These are phyloP conservation scores for Solanum chilense DNA, from an alignment of 257 asterid species.

Conservation along the genomic window DNA sequence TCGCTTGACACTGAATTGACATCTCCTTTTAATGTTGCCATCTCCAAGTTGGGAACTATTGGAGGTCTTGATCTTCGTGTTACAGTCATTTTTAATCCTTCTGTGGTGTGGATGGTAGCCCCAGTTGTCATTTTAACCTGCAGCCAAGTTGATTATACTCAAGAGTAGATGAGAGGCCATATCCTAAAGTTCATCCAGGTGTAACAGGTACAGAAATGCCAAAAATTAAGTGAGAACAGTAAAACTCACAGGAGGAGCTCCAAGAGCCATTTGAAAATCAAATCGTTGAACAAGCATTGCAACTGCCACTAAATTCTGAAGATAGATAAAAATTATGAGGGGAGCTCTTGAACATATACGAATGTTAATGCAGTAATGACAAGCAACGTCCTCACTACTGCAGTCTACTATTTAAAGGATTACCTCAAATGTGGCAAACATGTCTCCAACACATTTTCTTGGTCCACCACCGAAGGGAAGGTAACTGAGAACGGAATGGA, in stretches of 20 bases:
- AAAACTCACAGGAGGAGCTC: slow-evolving; percentile 92
- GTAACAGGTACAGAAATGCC: background rate
- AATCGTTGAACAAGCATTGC: slow-evolving; percentile 88
- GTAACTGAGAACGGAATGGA: slow-evolving; percentile 37
- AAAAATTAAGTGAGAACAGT: background rate
- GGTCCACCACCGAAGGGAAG: slow-evolving; percentile 99
- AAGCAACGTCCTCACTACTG: background rate
- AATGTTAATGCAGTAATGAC: background rate
- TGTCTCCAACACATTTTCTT: slow-evolving; percentile 93
- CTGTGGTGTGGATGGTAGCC: slow-evolving; percentile 94
- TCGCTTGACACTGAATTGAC: slow-evolving; percentile 19
- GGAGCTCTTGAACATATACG: background rate
- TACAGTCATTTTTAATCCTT: slow-evolving; percentile 81
- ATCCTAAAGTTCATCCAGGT: background rate
- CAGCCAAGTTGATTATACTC: background rate
- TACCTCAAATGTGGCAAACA: slow-evolving; percentile 97
- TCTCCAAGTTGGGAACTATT: slow-evolving; percentile 46
- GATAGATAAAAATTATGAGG: background rate
- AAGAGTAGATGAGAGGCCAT: background rate
- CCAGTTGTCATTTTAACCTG: slow-evolving; percentile 98
- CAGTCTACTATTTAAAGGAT: background rate
- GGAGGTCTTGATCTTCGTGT: slow-evolving; percentile 59
- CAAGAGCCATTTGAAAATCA: slow-evolving; percentile 75
- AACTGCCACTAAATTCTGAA: slow-evolving; percentile 70
- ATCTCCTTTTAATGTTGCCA: slow-evolving; percentile 28